Evolutionary conservation across 768 basidiomycete species (phyloP), one percentile per base, ranked within the genome.

Genomic region (Erythrobasidium yunnanense): DNA sequence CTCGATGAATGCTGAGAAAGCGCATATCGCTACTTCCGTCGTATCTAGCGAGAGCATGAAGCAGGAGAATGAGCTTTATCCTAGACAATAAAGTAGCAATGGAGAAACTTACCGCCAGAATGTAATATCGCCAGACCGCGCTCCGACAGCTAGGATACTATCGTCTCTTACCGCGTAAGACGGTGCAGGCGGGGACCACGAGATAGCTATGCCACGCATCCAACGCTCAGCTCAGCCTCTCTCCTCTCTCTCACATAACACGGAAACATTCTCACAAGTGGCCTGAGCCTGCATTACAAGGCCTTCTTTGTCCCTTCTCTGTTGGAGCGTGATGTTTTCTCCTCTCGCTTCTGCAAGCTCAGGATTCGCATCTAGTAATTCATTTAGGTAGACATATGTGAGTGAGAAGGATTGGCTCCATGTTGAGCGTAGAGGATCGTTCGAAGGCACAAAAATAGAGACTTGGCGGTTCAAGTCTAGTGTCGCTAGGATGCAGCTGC

Each of bases 21-120:
- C n/a, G n/a, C n/a, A n/a, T n/a, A n/a, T n/a, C n/a, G n/a, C n/a
- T n/a, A n/a, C n/a, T n/a, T n/a, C n/a, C n/a, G n/a, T n/a, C n/a
- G n/a, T n/a, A n/a, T n/a, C n/a, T n/a, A n/a, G n/a, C n/a, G n/a
- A n/a, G n/a, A n/a, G n/a, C n/a, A n/a, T n/a, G n/a, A n/a, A n/a
- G n/a, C n/a, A n/a, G n/a, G n/a, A n/a, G n/a, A n/a, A n/a, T n/a
- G n/a, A n/a, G n/a, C n/a, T n/a, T n/a, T n/a, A n/a, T n/a, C n/a
- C n/a, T n/a, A n/a, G n/a, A n/a, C n/a, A n/a, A n/a, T n/a, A n/a
- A n/a, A n/a, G n/a, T n/a, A n/a, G n/a, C n/a, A n/a, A n/a, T n/a
- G n/a, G n/a, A 20, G 56, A 4, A 27, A 27, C 60, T 51, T 27
- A 63, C 60, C 60, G 29, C 60, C 60, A 63, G 32, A 63, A 51